Base-by-base conservation (phyloP, 345 rosid genomes). In the Eutrema heterophyllum region DNA sequence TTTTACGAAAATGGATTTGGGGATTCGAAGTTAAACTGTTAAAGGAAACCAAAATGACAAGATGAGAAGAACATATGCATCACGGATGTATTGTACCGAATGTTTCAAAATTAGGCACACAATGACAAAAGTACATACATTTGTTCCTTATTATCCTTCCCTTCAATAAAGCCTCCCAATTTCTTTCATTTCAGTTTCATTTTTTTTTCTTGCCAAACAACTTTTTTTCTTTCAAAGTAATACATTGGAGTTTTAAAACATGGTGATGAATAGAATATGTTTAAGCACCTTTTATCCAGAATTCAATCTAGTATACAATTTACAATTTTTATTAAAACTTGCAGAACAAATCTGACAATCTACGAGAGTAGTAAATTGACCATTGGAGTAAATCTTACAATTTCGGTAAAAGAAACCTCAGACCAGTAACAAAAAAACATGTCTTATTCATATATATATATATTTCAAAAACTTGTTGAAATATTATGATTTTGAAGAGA, bases 81-180 rank as follows among this genome's bases (percentile, higher is more conserved):
- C 16, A 76, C 49, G 43, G 58, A 39, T 63, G 52, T 54, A 16
- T 62, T 63, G 75, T 54, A 76, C 79, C 79, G 46, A 76, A 76
- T 63, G 35, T 50, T 62, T 76, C 24, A 41, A 54, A 55, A 76
- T 76, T 76, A 76, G 80, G 80, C 63, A 76, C 60, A 76, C 71
- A n/a, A n/a, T n/a, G n/a, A n/a, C n/a, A 18, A 36, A 76, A 76
- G 70, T 76, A 70, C 67, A 38, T 65, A 36, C 6, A 44, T 33
- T 69, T 70, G 70, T 76, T 76, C 46, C 66, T 76, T 76, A 30
- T 53, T 21, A 70, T 70, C 16, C 53, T 76, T 55, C 26, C 9
- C 11, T 63, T 63, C 55, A 5, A 46, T 70, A 55, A 69, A 62
- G 75, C 29, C 60, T 53, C 51, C 51, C 44, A 54, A 13, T 59